Percentiles rank a stretch among this genome's conserved stretches.
Conservation (phyloP, 139 green algal species). For the Tetradesmus lagerheimii region DNA sequence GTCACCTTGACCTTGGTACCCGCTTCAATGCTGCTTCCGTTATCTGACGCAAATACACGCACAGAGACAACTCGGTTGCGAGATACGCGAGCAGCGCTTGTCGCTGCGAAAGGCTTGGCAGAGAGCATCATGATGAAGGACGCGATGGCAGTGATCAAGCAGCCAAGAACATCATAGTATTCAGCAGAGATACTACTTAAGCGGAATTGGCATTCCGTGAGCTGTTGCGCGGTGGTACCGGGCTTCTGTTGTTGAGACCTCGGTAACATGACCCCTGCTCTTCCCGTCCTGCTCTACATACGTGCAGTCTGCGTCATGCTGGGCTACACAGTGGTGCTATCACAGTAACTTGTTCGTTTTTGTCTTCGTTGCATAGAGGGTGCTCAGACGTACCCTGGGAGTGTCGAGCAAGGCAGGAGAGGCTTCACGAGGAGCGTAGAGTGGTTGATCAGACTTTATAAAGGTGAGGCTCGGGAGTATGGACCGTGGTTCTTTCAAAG, state of each 20-base stretch:
- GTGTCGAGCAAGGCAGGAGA: not conserved
- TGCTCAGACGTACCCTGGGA: not conserved
- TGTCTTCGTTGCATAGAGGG: not conserved
- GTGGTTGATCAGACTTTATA: not conserved
- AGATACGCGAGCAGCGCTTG: not conserved
- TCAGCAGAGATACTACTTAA: not conserved
- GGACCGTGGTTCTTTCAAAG: not conserved
- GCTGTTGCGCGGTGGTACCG: not conserved
- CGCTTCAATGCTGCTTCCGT: constrained; percentile 44
- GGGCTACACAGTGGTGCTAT: not conserved
- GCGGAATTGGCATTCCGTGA: not conserved
- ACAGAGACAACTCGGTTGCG: not conserved
- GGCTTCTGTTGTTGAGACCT: not conserved
- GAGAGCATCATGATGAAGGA: not conserved
- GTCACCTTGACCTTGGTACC: constrained; percentile 66
- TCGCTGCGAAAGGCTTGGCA: constrained; percentile 1
- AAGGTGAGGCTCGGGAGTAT: not conserved
- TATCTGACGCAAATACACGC: not conserved
- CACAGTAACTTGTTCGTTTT: not conserved
- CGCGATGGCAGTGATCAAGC: not conserved
- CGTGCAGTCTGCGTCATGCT: not conserved
- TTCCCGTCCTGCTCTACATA: not conserved
- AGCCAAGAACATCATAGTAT: not conserved
- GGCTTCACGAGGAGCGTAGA: not conserved
- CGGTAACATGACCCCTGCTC: not conserved